A percentile compares a stretch with the other conserved stretches of the same genome.
phyloP scores from a whole-genome alignment of 2,329 filamentous ascomycete genomes.

The Chrysosporium keratinophilum region DNA sequence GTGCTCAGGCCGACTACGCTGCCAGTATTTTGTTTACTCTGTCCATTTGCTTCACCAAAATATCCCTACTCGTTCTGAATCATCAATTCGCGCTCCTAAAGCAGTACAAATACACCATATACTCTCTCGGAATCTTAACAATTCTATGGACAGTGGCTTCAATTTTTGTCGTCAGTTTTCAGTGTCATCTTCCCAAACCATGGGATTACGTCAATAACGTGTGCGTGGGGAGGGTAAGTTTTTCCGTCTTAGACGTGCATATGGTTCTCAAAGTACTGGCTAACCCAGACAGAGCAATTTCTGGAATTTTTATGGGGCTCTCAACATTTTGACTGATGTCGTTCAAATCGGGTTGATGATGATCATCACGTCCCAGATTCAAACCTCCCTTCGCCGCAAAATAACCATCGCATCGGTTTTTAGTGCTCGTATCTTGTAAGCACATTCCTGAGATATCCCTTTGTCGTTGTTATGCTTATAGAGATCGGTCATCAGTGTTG shows the following conservation, averaged over 20 bases:
- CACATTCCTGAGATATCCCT: background rate
- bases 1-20: conserved; percentile 22
- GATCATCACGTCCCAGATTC: conserved; percentile 11
- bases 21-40: conserved; percentile 21
- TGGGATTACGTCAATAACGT: conserved; percentile 14
- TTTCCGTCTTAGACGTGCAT: background rate
- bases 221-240: conserved; percentile 13
- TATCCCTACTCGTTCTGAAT: conserved; percentile 22
- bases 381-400: conserved; percentile 12
- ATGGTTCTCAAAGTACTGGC: background rate
- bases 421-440: conserved; percentile 11
- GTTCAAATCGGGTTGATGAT: conserved; percentile 11
- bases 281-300: conserved; percentile 7
- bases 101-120: conserved; percentile 11
- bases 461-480: background rate
- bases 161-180: conserved; percentile 12
- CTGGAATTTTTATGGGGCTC: conserved; percentile 13
- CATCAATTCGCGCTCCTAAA: conserved; percentile 18
- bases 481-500: conserved; percentile 8
- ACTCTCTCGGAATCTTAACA: conserved; percentile 6
- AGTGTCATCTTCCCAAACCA: conserved; percentile 13
- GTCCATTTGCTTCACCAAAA: conserved; percentile 23
- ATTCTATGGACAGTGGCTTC: conserved; percentile 14
- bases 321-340: conserved; percentile 14
- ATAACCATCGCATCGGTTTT: conserved; percentile 13